Conservation (phyloP, 2,329 filamentous ascomycete species). For the Fusarium miscanthi region DNA sequence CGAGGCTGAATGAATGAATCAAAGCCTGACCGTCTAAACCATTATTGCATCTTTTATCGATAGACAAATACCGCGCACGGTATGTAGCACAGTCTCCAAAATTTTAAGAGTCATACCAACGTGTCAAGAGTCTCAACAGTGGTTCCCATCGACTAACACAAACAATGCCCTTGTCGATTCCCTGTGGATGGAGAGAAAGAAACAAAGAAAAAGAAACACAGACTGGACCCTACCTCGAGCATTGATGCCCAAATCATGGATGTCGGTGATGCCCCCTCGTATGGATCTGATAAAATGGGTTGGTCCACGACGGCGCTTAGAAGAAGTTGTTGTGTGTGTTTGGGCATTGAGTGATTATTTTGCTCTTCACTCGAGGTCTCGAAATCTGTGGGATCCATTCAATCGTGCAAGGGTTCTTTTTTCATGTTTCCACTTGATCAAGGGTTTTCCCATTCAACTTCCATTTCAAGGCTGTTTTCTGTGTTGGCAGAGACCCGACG, state of each 20-base stretch:
- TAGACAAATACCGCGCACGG: not conserved
- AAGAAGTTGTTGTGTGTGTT: not conserved
- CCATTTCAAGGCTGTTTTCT: slow-evolving; percentile 26
- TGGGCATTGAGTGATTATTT: slow-evolving; percentile 1
- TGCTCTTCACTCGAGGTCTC: not conserved
- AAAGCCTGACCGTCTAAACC: slow-evolving; percentile 1
- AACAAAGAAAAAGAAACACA: not conserved
- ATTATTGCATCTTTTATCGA: not conserved
- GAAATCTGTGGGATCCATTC: slow-evolving; percentile 15
- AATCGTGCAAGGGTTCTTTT: slow-evolving; percentile 18
- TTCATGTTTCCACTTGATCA: slow-evolving; percentile 14
- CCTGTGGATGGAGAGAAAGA: slow-evolving; percentile 14
- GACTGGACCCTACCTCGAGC: slow-evolving; percentile 17
- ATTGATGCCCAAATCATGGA: slow-evolving; percentile 36
- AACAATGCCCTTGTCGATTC: slow-evolving; percentile 18
- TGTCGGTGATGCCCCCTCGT: slow-evolving; percentile 34
- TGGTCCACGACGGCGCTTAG: slow-evolving; percentile 38
- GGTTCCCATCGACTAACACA: slow-evolving; percentile 19
- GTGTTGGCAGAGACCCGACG: slow-evolving; percentile 28
- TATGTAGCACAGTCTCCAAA: not conserved
- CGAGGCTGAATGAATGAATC: slow-evolving; percentile 1
- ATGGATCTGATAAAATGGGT: slow-evolving; percentile 17
- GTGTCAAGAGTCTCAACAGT: slow-evolving; percentile 31
- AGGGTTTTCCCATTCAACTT: slow-evolving; percentile 16
- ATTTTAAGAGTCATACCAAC: slow-evolving; percentile 36